Percentiles rank a stretch among this genome's conserved stretches.
phyloP scores from a whole-genome alignment of 345 rosid genomes.

The Boechera stricta region DNA sequence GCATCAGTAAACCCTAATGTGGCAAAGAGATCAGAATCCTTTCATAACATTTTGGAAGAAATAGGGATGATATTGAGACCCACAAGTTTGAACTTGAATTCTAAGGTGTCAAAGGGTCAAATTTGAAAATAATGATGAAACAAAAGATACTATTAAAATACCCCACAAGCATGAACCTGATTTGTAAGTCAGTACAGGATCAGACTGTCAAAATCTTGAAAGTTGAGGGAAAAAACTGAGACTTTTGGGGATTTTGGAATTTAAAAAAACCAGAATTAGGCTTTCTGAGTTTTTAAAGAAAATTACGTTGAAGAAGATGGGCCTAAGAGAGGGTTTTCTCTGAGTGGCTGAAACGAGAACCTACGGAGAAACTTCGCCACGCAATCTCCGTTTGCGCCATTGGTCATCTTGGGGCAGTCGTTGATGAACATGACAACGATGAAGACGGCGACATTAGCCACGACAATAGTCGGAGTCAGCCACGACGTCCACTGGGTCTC shows the following conservation, averaged over 20 bases:
- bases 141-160: neutral
- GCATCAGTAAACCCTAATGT: no score
- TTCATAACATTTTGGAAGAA: no score
- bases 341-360: constrained; percentile 83
- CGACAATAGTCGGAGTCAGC: constrained; percentile 77
- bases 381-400: constrained; percentile 56
- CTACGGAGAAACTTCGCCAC: constrained; percentile 76
- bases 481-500: constrained; percentile 78
- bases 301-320: constrained; percentile 89
- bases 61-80: no score
- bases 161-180: constrained; percentile 22
- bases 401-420: constrained; percentile 72
- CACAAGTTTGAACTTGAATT: no score
- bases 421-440: constrained; percentile 73
- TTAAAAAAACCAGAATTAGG: neutral
- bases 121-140: neutral
- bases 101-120: neutral
- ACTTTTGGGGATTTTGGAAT: neutral
- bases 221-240: neutral
- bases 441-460: constrained; percentile 71
- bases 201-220: neutral
- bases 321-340: constrained; percentile 88
- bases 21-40: no score
- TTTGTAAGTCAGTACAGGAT: constrained; percentile 5
- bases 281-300: neutral